Evolutionary conservation across 1,284 basidiomycete species (phyloP).

Genomic region (Inonotus hispidus): DNA sequence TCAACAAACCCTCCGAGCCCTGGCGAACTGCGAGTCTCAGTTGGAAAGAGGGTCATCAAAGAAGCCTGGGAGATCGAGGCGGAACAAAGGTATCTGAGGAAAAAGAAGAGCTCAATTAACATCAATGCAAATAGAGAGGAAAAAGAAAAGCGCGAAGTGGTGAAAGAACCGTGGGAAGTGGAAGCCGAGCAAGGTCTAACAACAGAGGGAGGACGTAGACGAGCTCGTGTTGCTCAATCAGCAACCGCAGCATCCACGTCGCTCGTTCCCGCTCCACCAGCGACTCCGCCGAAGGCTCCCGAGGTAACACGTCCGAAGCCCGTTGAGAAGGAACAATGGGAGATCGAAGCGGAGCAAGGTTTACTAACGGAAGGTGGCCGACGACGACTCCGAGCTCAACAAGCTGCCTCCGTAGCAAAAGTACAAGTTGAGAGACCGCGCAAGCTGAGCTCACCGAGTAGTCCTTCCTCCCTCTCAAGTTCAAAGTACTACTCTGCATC

Average conservation of each 20-base stretch:
- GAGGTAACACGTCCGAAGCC: slow-evolving; percentile 26
- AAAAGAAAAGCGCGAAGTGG: background rate
- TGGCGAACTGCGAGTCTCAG: slow-evolving; percentile 48
- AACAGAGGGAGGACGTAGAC: slow-evolving; percentile 31
- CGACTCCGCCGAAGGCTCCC: slow-evolving; percentile 22
- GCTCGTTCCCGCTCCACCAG: slow-evolving; percentile 20
- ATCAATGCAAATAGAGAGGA: background rate
- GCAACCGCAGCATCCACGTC: background rate
- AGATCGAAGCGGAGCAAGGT: slow-evolving; percentile 70
- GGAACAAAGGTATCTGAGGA: slow-evolving; percentile 39
- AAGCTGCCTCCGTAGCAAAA: slow-evolving; percentile 32
- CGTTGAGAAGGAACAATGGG: slow-evolving; percentile 63
- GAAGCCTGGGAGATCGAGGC: slow-evolving; percentile 74
- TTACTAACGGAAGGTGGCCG: slow-evolving; percentile 65
- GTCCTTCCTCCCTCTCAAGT: slow-evolving; percentile 36
- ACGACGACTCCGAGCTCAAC: slow-evolving; percentile 53
- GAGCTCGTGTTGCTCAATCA: slow-evolving; percentile 25
- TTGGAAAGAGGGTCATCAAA: slow-evolving; percentile 63
- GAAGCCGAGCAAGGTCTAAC: slow-evolving; percentile 33
- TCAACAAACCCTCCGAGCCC: slow-evolving; percentile 46
- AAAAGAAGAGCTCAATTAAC: slow-evolving; percentile 27
- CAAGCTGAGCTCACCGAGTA: slow-evolving; percentile 19
- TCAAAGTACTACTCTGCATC: slow-evolving; percentile 53
- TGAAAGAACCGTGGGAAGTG: slow-evolving; percentile 32
- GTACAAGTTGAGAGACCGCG: slow-evolving; percentile 1